A percentile compares a stretch with the other conserved stretches of the same genome.
phyloP scores from a whole-genome alignment of 768 basidiomycete genomes.

The Lactarius quietus region DNA sequence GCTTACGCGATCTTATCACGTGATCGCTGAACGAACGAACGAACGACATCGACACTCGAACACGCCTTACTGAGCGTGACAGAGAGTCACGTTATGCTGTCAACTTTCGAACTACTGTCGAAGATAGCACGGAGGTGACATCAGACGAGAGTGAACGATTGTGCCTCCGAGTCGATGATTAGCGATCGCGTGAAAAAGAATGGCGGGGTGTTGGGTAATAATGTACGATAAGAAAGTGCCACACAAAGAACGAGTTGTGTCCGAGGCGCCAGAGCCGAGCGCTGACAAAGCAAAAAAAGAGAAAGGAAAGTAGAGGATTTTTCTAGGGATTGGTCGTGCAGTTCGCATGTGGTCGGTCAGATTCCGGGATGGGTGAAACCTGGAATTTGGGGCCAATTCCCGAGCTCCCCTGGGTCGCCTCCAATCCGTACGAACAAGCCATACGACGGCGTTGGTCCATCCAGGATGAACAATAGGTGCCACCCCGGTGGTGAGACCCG shows the following conservation, averaged over 20 bases:
- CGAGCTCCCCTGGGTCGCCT: conserved; percentile 69
- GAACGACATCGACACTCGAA: no score
- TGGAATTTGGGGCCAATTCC: conserved; percentile 69
- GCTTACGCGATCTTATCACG: no score
- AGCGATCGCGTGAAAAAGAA: no score
- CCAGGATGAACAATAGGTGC: conserved; percentile 72
- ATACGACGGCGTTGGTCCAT: conserved; percentile 73
- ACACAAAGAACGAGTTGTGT: background rate
- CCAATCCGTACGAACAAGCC: conserved; percentile 77
- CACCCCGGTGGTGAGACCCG: conserved; percentile 70
- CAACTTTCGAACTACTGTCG: no score
- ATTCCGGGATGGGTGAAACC: conserved; percentile 69
- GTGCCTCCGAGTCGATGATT: no score
- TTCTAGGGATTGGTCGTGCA: background rate
- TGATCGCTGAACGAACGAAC: no score
- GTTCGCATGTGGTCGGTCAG: conserved; percentile 24
- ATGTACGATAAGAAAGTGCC: background rate
- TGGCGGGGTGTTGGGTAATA: background rate
- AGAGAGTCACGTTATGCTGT: no score
- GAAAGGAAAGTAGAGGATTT: background rate
- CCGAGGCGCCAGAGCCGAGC: background rate
- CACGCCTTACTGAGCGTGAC: no score
- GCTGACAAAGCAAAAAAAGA: background rate
- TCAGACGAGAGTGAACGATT: no score
- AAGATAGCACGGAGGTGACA: no score